phyloP scores from a whole-genome alignment of 352 stramenopile species.

The Phytophthora melonis region DNA sequence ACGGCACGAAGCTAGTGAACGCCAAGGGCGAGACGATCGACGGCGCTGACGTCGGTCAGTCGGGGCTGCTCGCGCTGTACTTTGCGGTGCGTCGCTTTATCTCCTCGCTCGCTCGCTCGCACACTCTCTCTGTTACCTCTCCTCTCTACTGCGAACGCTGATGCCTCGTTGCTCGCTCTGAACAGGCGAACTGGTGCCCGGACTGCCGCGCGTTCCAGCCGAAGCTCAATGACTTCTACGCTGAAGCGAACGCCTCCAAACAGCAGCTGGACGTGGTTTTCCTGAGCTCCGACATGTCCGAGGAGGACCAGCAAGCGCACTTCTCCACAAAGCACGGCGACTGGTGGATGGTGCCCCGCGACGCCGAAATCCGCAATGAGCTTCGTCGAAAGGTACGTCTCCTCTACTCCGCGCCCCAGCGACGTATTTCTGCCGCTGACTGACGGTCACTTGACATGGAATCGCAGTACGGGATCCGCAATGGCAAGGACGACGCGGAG shows the following conservation, averaged over 20 bases:
- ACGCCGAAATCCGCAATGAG: constrained; percentile 59
- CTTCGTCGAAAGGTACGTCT: constrained; percentile 75
- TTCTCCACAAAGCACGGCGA: constrained; percentile 72
- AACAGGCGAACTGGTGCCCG: constrained; percentile 81
- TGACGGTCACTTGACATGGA: constrained; percentile 1
- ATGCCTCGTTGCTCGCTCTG: constrained; percentile 20
- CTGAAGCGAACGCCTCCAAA: constrained; percentile 53
- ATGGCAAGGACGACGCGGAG: constrained; percentile 65
- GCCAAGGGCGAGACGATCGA: constrained; percentile 55
- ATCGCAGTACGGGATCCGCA: constrained; percentile 67
- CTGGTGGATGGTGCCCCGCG: constrained; percentile 76
- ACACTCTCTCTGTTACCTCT: background rate
- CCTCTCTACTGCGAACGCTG: background rate
- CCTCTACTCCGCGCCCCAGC: background rate
- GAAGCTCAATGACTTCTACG: constrained; percentile 73
- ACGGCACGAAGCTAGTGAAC: constrained; percentile 62
- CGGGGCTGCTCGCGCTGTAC: constrained; percentile 69
- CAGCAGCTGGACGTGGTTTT: constrained; percentile 75
- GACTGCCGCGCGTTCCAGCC: constrained; percentile 82
- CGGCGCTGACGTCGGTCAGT: constrained; percentile 43
- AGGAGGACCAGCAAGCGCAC: constrained; percentile 62
- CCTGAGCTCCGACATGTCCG: constrained; percentile 68
- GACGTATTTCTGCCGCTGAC: constrained; percentile 19
- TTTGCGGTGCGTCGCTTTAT: constrained; percentile 56
- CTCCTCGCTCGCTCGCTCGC: background rate